A percentile compares a stretch with the other conserved stretches of the same genome.
These are phyloP conservation scores for Penicillium manginii DNA, from an alignment of 495 filamentous ascomycete genomes.

Conservation along the genomic window DNA sequence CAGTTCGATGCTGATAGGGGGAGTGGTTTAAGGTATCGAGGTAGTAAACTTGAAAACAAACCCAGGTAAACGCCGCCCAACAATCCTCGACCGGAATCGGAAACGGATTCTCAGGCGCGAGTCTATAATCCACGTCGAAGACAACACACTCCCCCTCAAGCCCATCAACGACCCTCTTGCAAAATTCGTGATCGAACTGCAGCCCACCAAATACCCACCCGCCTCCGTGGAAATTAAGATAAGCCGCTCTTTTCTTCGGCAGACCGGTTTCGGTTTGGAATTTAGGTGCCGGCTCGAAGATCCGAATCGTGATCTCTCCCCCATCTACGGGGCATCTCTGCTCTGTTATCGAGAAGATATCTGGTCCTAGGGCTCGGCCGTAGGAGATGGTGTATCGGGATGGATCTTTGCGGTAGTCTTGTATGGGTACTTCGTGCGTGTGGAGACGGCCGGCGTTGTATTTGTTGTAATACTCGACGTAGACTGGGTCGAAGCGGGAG, in stretches of 20 bases:
- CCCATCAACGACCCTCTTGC: constrained; percentile 39
- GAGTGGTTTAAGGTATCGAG: too few relatives aligned
- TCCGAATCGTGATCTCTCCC: constrained; percentile 40
- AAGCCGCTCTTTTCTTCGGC: constrained; percentile 40
- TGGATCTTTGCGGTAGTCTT: constrained; percentile 48
- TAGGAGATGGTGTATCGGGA: constrained; percentile 39
- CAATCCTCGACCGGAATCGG: constrained; percentile 41
- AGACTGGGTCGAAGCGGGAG: constrained; percentile 38
- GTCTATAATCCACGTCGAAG: constrained; percentile 45
- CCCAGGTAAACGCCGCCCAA: constrained; percentile 49
- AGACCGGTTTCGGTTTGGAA: constrained; percentile 27
- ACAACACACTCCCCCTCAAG: constrained; percentile 42
- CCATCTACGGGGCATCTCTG: constrained; percentile 42
- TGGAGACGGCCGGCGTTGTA: constrained; percentile 46
- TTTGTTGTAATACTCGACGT: constrained; percentile 42
- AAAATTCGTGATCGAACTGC: constrained; percentile 38
- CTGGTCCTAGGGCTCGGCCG: constrained; percentile 37
- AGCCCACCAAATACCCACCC: constrained; percentile 48
- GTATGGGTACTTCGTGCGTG: constrained; percentile 47
- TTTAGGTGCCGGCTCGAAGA: constrained; percentile 40
- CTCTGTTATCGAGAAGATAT: constrained; percentile 44
- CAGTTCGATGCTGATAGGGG: not conserved
- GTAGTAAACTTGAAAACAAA: constrained; percentile 11
- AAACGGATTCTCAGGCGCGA: constrained; percentile 42
- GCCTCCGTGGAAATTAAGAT: constrained; percentile 46